Evolutionary conservation across 345 rosid genomes (phyloP).

Genomic region (Murraya koenigii): DNA sequence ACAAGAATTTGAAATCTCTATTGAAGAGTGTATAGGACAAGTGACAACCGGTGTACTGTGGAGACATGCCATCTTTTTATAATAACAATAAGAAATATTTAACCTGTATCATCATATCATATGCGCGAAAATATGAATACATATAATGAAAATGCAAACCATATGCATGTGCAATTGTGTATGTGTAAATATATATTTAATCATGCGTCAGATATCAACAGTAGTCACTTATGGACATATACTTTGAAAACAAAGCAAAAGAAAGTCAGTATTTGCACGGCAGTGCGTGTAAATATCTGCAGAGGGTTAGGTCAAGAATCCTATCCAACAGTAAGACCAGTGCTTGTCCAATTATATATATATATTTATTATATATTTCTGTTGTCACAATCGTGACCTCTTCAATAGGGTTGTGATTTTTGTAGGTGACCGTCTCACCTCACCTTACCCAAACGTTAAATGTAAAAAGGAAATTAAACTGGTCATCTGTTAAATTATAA

Average conservation of each 20-base stretch:
- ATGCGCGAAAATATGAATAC: too few species aligned
- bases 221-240: neutral
- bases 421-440: constrained; percentile 6
- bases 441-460: neutral
- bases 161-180: neutral
- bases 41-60: too few species aligned
- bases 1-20: too few species aligned
- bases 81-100: too few species aligned
- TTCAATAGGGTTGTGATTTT: neutral
- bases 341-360: neutral
- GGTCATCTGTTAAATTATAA: too few species aligned
- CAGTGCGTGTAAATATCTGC: neutral
- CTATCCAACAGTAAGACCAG: neutral
- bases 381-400: neutral
- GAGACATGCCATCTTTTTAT: too few species aligned
- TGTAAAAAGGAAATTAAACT: neutral
- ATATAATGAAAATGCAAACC: neutral
- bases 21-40: too few species aligned
- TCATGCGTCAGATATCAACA: neutral
- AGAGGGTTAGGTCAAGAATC: constrained; percentile 8
- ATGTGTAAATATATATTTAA: neutral
- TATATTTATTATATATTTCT: neutral
- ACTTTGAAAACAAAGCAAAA: neutral
- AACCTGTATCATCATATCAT: too few species aligned
- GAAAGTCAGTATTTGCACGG: neutral